A percentile compares a stretch with the other conserved stretches of the same genome.
Conservation (phyloP, 2,329 filamentous ascomycete species). For the Dryadomyces sulphureus region DNA sequence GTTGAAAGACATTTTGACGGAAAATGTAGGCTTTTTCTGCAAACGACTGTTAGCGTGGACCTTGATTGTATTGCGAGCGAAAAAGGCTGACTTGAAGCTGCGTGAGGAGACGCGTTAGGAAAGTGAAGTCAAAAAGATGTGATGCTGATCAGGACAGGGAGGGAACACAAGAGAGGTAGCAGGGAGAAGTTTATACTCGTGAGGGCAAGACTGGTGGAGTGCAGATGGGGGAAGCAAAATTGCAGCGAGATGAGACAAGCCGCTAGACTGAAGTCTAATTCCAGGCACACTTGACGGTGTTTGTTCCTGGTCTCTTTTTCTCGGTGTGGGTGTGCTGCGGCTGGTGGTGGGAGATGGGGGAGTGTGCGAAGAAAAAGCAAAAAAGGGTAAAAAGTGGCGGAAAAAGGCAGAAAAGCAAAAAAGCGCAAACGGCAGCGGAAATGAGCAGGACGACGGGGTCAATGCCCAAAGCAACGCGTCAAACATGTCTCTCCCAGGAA, state of each 20-base stretch:
- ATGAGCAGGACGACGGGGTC: not conserved
- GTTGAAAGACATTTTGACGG: conserved; percentile 30
- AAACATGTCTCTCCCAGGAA: not conserved
- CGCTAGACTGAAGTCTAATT: conserved; percentile 6
- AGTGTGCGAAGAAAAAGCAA: not conserved
- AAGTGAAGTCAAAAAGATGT: not conserved
- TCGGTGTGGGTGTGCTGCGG: no score
- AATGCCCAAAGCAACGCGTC: not conserved
- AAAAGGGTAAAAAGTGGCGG: not conserved
- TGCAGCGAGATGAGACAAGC: conserved; percentile 3
- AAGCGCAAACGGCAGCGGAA: not conserved
- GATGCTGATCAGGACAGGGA: not conserved
- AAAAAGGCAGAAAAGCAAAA: not conserved
- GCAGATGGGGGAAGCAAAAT: not conserved
- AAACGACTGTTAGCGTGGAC: not conserved
- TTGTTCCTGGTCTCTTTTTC: not conserved
- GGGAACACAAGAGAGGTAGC: not conserved
- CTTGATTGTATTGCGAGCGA: not conserved
- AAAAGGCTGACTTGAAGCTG: not conserved
- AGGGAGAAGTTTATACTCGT: not conserved
- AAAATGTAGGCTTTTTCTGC: conserved; percentile 24
- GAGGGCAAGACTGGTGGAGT: not conserved
- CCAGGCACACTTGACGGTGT: conserved; percentile 2
- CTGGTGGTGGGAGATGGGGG: no score
- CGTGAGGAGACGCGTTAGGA: not conserved